These are phyloP conservation scores for Cerrena zonata DNA, from an alignment of 1,284 basidiomycete species.

Conservation along the genomic window DNA sequence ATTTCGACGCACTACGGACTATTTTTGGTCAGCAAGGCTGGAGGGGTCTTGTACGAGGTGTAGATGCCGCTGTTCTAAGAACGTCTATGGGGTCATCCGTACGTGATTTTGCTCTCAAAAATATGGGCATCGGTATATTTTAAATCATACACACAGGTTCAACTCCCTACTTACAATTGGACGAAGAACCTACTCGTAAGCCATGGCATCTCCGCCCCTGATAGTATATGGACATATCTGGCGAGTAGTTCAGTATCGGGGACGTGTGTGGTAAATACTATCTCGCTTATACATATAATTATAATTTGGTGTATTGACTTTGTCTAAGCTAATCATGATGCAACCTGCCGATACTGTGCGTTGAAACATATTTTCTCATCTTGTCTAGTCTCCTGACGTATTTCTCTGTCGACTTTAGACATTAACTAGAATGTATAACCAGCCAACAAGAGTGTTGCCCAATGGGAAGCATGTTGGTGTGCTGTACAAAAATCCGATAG, in stretches of 20 bases:
- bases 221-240: constrained; percentile 84
- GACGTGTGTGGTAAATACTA: constrained; percentile 73
- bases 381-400: background rate
- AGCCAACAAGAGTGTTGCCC: constrained; percentile 71
- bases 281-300: background rate
- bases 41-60: constrained; percentile 80
- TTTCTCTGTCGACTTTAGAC: constrained; percentile 42
- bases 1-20: constrained; percentile 73
- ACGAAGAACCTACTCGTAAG: constrained; percentile 75
- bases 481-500: constrained; percentile 87
- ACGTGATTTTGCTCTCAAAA: constrained; percentile 11
- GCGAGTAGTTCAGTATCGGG: constrained; percentile 86
- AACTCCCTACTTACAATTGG: constrained; percentile 93
- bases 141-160: constrained; percentile 50
- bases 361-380: constrained; percentile 6
- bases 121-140: background rate
- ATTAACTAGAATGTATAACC: constrained; percentile 94
- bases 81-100: constrained; percentile 92
- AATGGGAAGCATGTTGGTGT: constrained; percentile 73
- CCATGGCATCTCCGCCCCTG: constrained; percentile 58
- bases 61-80: constrained; percentile 88
- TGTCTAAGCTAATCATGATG: constrained; percentile 71
- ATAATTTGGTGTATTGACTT: background rate
- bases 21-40: constrained; percentile 77
- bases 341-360: constrained; percentile 81